Base-by-base conservation (phyloP, 1,139 yeast genomes). In the Geotrichum carabidarum region DNA sequence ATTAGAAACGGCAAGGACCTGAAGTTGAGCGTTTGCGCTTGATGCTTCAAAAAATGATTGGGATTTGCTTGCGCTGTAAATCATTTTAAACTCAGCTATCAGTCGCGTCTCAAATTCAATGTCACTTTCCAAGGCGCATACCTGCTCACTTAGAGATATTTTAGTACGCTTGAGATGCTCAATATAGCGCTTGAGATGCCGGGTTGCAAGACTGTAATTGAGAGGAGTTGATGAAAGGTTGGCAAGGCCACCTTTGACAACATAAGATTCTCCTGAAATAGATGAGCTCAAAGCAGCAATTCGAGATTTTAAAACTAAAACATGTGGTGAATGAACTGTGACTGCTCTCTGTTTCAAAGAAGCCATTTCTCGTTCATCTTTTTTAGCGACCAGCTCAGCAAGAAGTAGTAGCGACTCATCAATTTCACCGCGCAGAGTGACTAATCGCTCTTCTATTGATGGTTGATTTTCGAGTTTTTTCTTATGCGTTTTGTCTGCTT, bases 131-230 rank as follows among this genome's bases (percentile, higher is more conserved):
- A 47, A 1, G 8, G 17, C 37, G 2, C 12, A 18, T 11, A 30
- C 30, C 30, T 47, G 44, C 12, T 22, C 11, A n/a, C 18, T 27
- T 4, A 47, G 7, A 8, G 50, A 11, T 34, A 40, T 18, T 36
- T 30, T 49, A 12, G 36, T 15, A 2, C 11, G 17, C 12, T 38
- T 34, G 36, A 49, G 47, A 11, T 35, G n/a, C 22, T 49, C 48
- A 18, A 49, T 36, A n/a, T 43, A 42, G 11, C 52, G 47, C 22
- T 34, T 15, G 36, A 49, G 52, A 31, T 49, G 48, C n/a, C 42
- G 22, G 2, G 47, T 47, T 12, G 52, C 52, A 11, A 49, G 7
- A 4, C 36, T 45, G 18, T 22, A 49, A n/a, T 36, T n/a, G 2
- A 49, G 42, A 9, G 52, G 52, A 8, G 18, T 35, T 3, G 42